Evolutionary conservation across 345 rosid species (phyloP).

Genomic region (Corymbia maculata): DNA sequence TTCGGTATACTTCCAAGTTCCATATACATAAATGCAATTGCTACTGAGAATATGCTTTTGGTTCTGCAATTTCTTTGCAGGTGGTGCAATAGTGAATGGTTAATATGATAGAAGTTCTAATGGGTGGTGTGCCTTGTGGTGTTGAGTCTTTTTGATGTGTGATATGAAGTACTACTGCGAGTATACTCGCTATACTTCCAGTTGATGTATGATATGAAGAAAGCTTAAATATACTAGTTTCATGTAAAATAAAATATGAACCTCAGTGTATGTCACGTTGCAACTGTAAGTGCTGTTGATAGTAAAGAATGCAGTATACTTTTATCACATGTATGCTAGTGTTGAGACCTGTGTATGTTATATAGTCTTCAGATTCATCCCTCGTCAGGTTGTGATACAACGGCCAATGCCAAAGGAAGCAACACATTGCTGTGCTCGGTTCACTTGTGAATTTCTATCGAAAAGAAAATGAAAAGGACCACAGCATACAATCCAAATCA

Average conservation of each 20-base stretch:
- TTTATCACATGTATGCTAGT: not conserved
- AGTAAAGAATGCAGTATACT: not conserved
- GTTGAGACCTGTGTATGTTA: not conserved
- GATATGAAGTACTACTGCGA: not conserved
- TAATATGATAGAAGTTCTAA: not conserved
- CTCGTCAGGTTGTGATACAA: accelerated
- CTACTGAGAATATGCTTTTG: not conserved
- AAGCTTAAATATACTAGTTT: not conserved
- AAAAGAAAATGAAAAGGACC: not conserved
- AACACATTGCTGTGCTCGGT: not conserved
- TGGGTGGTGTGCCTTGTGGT: not conserved
- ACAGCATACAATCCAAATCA: not conserved
- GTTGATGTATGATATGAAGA: not conserved
- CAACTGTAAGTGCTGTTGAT: not conserved
- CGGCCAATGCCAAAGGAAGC: not conserved
- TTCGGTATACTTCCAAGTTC: not conserved
- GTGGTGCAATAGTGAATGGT: constrained; percentile 40
- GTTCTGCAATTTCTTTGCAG: constrained; percentile 5
- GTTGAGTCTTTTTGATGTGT: not conserved
- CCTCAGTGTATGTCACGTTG: not conserved
- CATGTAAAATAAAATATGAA: not conserved
- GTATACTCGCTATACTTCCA: not conserved
- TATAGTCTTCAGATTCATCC: not conserved
- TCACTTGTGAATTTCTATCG: not conserved
- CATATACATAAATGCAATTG: not conserved